Evolutionary conservation across 257 asterid species (phyloP).

Genomic region (Solanum pinnatisectum): DNA sequence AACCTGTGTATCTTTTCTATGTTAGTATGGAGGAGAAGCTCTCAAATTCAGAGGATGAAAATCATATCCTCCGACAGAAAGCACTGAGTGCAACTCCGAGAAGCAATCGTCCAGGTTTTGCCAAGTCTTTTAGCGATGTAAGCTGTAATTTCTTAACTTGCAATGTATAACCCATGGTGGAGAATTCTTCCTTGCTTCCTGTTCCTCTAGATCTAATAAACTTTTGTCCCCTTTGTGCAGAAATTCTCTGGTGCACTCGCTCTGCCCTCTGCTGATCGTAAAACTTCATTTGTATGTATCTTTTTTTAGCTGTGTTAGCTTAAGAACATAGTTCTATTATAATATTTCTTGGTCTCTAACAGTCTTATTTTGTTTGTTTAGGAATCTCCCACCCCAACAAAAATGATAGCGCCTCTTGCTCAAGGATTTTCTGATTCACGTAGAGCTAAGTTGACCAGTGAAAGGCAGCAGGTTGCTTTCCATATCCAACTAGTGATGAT

Average conservation of each 20-base stretch:
- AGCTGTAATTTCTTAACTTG: conserved; percentile 20
- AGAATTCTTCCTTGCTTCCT: background rate
- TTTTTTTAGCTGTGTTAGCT: background rate
- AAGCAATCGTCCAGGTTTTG: conserved; percentile 54
- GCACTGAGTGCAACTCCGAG: conserved; percentile 60
- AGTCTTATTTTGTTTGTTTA: conserved; percentile 14
- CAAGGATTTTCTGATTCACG: conserved; percentile 86
- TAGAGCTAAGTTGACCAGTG: conserved; percentile 58
- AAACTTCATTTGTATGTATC: conserved; percentile 57
- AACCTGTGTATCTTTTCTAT: conserved; percentile 10
- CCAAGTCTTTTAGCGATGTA: conserved; percentile 71
- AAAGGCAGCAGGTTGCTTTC: conserved; percentile 67
- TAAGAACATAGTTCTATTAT: background rate
- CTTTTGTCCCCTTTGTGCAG: conserved; percentile 33
- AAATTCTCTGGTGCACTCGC: conserved; percentile 57
- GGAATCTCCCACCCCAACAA: conserved; percentile 98
- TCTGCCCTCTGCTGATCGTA: conserved; percentile 65
- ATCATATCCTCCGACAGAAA: conserved; percentile 74
- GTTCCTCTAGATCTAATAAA: background rate
- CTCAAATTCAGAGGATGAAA: conserved; percentile 63
- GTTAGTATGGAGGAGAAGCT: conserved; percentile 83
- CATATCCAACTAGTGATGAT: background rate
- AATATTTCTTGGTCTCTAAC: conserved; percentile 7
- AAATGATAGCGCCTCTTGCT: conserved; percentile 50
- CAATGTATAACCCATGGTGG: background rate